Evolutionary conservation across 345 rosid genomes (phyloP), one percentile per base, ranked within the genome.

Genomic region (Gossypium raimondii): DNA sequence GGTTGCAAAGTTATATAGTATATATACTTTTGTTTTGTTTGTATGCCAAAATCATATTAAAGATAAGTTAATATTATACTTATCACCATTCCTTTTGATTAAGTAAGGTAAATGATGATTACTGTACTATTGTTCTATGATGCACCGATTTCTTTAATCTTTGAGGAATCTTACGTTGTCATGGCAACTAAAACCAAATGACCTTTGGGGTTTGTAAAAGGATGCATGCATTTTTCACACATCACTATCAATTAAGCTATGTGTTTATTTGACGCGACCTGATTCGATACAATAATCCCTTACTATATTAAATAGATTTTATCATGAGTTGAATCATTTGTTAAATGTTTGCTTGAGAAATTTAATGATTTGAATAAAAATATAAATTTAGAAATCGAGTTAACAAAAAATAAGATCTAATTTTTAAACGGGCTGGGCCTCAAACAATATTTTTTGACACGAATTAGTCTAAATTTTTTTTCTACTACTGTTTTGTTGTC

Each of bases 241-340:
- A 65, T 65, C 18, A 43, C 25, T n/a, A n/a, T 38, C 9, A 0
- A 64, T 18, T 64, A 57, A 34, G 7, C 41, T 34, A 34, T 4
- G 7, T 1, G 6, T 34, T 34, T 43, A 18, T 11, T 43, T 50
- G 27, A 18, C 9, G 51, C 11, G 69, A n/a, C 51, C 41, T 34
- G 7, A 10, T 9, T 5, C 6, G 16, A 24, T 11, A 3, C 34
- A 34, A 34, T 34, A 1, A 34, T 5, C 0, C 1, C 41, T 34
- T 5, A 5, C 41, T 5, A 0, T 29, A 4, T 29, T 4, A 4
- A 3, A 29, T 29, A 29, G 5, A 29, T 29, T 29, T 4, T 0
- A 29, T 0, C 5, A 29, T 3, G 0, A 0, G 3, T 27, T 27
- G 3, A 27, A 3, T 29, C 4, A 0, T 0, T 4, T 4, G 38